Evolutionary conservation across 495 filamentous ascomycete genomes (phyloP).

Genomic region (Thermochaetoides thermophila): DNA sequence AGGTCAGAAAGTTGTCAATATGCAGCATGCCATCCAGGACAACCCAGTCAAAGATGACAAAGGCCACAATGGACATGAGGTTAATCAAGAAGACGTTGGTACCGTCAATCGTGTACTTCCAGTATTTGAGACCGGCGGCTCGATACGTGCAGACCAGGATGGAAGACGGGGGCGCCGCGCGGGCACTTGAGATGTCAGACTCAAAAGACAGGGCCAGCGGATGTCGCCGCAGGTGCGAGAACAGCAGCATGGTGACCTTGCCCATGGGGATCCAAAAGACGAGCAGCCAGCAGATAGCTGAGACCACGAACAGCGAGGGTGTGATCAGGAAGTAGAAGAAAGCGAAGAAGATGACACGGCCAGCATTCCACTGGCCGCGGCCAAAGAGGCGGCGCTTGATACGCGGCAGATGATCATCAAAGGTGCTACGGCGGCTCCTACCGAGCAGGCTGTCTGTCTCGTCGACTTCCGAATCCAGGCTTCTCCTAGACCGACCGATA

Average conservation of each 20-base stretch:
- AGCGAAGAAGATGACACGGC: conserved; percentile 86
- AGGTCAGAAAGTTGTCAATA: conserved; percentile 54
- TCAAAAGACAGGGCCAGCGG: conserved; percentile 88
- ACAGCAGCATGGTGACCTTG: conserved; percentile 77
- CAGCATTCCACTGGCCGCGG: conserved; percentile 86
- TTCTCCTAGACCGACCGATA: conserved; percentile 75
- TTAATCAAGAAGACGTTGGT: conserved; percentile 99
- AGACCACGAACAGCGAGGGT: conserved; percentile 76
- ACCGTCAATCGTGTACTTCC: conserved; percentile 97
- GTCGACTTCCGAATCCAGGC: conserved; percentile 65
- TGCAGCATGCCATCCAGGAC: conserved; percentile 54
- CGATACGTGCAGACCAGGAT: conserved; percentile 95
- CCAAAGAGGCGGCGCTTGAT: conserved; percentile 86
- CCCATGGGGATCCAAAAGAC: conserved; percentile 99
- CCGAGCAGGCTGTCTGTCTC: conserved; percentile 86
- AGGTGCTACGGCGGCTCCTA: conserved; percentile 27
- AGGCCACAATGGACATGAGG: conserved; percentile 73
- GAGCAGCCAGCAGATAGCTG: conserved; percentile 81
- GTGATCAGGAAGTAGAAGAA: conserved; percentile 93
- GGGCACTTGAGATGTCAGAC: conserved; percentile 62
- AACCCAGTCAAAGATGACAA: conserved; percentile 86
- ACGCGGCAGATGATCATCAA: conserved; percentile 35
- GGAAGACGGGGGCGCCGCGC: conserved; percentile 58
- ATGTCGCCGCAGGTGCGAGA: conserved; percentile 84
- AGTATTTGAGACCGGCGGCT: conserved; percentile 86